phyloP scores from a whole-genome alignment of 108 stramenopile species.

The Nannochloropsis oceanica region DNA sequence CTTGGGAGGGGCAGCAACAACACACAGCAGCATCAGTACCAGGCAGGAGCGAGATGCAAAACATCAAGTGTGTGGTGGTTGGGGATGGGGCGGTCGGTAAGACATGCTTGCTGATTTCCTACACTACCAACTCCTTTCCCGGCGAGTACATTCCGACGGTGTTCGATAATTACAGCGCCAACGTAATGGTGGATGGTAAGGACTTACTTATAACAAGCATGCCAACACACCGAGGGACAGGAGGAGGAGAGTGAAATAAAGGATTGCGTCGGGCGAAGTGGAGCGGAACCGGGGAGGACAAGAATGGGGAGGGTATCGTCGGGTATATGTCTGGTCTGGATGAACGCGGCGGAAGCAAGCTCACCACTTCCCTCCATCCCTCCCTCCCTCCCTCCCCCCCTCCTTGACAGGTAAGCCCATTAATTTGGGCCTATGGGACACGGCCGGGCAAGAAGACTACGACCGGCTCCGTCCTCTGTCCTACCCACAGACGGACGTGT shows the following conservation, averaged over 20 bases:
- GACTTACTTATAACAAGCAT: background rate
- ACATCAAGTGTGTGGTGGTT: slow-evolving; percentile 41
- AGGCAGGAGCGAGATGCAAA: slow-evolving; percentile 22
- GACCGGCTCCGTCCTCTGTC: slow-evolving; percentile 47
- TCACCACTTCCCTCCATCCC: background rate
- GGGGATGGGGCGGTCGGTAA: slow-evolving; percentile 48
- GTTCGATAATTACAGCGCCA: slow-evolving; percentile 49
- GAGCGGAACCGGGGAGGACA: too few relatives aligned
- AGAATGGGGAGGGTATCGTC: background rate
- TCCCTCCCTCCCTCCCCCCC: background rate
- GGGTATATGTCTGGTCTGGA: background rate
- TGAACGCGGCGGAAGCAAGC: background rate
- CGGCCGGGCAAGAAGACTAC: slow-evolving; percentile 56
- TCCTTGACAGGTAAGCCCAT: slow-evolving; percentile 38
- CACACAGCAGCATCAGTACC: too few relatives aligned
- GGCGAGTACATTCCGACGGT: slow-evolving; percentile 58
- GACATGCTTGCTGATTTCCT: slow-evolving; percentile 51
- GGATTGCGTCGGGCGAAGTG: too few relatives aligned
- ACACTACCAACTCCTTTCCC: slow-evolving; percentile 55
- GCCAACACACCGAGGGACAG: background rate
- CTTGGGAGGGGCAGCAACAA: too few relatives aligned
- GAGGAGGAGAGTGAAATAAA: background rate
- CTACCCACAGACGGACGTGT: slow-evolving; percentile 53
- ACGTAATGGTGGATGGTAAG: slow-evolving; percentile 41
- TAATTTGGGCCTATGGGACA: slow-evolving; percentile 53